Evolutionary conservation across 495 filamentous ascomycete species (phyloP), one percentile per base, ranked within the genome.

Genomic region (Neurospora tetraspora): DNA sequence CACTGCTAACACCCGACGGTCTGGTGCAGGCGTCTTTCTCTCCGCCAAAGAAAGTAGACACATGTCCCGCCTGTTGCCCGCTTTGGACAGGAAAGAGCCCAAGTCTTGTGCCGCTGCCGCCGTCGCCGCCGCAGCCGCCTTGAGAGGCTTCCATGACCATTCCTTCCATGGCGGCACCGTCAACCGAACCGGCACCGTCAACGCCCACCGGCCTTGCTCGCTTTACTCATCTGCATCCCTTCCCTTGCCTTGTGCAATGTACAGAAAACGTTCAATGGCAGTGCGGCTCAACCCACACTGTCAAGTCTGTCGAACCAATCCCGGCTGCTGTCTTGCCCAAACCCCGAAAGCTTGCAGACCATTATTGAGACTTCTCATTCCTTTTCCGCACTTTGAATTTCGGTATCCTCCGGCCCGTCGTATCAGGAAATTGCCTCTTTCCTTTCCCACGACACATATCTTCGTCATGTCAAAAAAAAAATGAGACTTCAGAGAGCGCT

Each of bases 281-380:
- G 53, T 65, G 53, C 53, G 53, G 53, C 53, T 65, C 53, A 65
- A 18, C 14, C 53, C 27, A 34, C 53, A 34, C 27, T 65, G 14
- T 34, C 53, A 34, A 18, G 7, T 34, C 53, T 65, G 53, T 61
- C 47, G 20, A 5, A 61, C 20, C 47, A 20, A 34, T 4, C 47
- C 47, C 23, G 47, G 47, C 47, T 61, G 47, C 12, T 61, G 47
- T 65, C 53, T 71, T 70, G 69, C 69, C 72, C 40, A 70, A 71
- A 70, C 39, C 71, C 79, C 79, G 79, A 81, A 23, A 71, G 42
- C 76, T 73, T 79, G 78, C 79, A 81, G 76, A 16, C 34, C 61
- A 80, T 77, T 81, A 80, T 81, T 81, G 78, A 73, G 18, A 23
- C 69, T 31, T 59, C 43, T 53, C 69, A 74, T 71, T 71, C 77